Evolutionary conservation across 192 early-diverging fungal genomes (phyloP), one percentile per base, ranked within the genome.

Genomic region (Phlyctochytrium bullatum): DNA sequence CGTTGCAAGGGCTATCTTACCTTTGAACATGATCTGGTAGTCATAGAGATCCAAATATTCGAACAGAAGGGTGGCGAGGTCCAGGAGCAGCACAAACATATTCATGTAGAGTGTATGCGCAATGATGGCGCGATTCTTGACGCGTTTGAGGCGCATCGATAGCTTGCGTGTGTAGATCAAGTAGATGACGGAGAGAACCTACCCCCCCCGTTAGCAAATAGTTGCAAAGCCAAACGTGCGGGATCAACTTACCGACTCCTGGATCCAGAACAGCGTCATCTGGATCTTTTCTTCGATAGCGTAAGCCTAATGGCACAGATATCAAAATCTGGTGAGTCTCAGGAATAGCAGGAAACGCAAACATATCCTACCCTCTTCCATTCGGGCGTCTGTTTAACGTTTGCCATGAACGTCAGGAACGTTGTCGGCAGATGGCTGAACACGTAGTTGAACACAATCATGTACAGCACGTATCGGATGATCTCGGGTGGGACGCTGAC

Each of bases 21-120:
- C 71, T 68, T 74, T 74, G 29, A 74, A 35, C 53, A 66, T 71
- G 71, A 74, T 74, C 40, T 74, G 73, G 72, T 74, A 74, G 24
- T 68, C 56, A 50, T 74, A 74, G 20, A 74, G 57, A 17, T 59
- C 47, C 2, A 30, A 20, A 56, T 74, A 74, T 66, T 74, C 73
- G 30, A 68, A 27, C 0, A 50, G 27, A 14, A 74, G 33, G 61
- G 60, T 64, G 36, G 27, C 40, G 30, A 75, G 25, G 36, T 74
- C 73, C 27, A 74, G 53, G 50, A 47, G 2, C 24, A 74, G 58
- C 14, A 74, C 73, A 30, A 73, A 33, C 3, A 59, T 25, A 50
- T 74, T 71, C 3, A 64, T 52, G 16, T 53, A 67, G 24, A 74
- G 30, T 20, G 71, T 73, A 58, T 73, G 71, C 31, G 34, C 34